A percentile compares a stretch with the other conserved stretches of the same genome.
phyloP scores from a whole-genome alignment of 768 basidiomycete species.

The Auriscalpium vulgare region DNA sequence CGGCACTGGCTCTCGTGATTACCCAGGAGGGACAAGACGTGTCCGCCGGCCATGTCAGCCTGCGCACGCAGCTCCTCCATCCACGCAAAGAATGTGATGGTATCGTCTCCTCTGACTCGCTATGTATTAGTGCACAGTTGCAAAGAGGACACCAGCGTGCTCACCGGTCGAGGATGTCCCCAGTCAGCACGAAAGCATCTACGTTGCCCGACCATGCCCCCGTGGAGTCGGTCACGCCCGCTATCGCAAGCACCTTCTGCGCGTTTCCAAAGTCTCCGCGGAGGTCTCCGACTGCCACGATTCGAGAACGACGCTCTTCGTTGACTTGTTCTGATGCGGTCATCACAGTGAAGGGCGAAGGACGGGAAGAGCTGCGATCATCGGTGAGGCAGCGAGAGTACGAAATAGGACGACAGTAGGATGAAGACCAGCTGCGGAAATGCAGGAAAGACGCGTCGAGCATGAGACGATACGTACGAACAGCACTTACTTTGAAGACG shows the following conservation, averaged over 20 bases:
- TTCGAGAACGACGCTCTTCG: conserved; percentile 26
- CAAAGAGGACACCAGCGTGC: conserved; percentile 12
- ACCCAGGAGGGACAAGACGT: conserved; percentile 71
- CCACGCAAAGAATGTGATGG: conserved; percentile 74
- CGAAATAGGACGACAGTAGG: neutral
- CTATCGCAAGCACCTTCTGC: conserved; percentile 70
- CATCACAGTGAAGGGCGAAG: neutral
- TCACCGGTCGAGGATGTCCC: conserved; percentile 90
- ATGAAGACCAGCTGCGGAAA: neutral
- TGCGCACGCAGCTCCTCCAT: conserved; percentile 80
- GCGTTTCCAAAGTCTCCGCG: conserved; percentile 86
- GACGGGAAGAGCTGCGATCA: neutral
- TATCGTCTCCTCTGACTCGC: conserved; percentile 71
- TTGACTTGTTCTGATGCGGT: neutral
- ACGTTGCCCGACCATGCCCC: conserved; percentile 78
- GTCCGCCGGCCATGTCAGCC: conserved; percentile 61
- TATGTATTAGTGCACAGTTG: neutral
- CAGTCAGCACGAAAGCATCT: conserved; percentile 92
- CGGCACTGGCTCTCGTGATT: conserved; percentile 54
- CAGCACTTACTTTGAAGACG: too few relatives aligned
- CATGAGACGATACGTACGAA: too few relatives aligned
- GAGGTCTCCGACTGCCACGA: conserved; percentile 87
- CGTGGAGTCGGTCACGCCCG: conserved; percentile 61
- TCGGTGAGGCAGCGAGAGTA: neutral
- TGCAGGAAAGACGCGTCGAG: neutral